Evolutionary conservation across 805 yeast species (phyloP).

Genomic region (Ogataea methanolica): DNA sequence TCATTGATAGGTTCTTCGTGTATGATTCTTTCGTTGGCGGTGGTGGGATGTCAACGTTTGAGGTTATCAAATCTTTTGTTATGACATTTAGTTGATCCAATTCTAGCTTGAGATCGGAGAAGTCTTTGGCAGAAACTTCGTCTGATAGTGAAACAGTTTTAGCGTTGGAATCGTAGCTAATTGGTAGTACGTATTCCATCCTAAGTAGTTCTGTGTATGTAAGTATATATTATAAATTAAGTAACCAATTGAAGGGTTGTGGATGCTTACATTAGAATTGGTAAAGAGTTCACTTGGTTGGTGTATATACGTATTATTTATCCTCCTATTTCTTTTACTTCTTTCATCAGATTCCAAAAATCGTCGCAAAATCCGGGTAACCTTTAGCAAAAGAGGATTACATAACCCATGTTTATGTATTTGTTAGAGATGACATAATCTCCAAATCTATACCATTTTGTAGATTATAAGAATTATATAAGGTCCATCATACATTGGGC

Average conservation of each 20-base stretch:
- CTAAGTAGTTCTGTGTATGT: background rate
- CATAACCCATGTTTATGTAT: no score
- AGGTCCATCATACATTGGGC: no score
- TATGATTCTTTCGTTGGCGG: slow-evolving; percentile 49
- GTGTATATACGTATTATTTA: background rate
- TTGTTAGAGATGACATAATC: no score
- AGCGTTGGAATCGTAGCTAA: slow-evolving; percentile 26
- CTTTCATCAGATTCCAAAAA: no score
- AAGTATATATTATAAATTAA: background rate
- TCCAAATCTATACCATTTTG: no score
- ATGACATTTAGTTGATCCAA: slow-evolving; percentile 31
- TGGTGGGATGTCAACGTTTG: slow-evolving; percentile 47
- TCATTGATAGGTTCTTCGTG: slow-evolving; percentile 50
- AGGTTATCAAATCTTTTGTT: slow-evolving; percentile 39
- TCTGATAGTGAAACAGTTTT: slow-evolving; percentile 26
- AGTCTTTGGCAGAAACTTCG: slow-evolving; percentile 13
- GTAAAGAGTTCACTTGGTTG: background rate
- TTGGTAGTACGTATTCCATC: slow-evolving; percentile 17
- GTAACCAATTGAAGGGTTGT: background rate
- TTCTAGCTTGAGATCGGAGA: slow-evolving; percentile 25
- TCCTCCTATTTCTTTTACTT: no score
- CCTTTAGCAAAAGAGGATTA: no score
- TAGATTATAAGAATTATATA: no score
- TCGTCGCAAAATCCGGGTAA: no score
- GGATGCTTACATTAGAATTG: background rate